Base-by-base conservation (phyloP, 129 eudicot genomes). In the Kitagawia praeruptora region DNA sequence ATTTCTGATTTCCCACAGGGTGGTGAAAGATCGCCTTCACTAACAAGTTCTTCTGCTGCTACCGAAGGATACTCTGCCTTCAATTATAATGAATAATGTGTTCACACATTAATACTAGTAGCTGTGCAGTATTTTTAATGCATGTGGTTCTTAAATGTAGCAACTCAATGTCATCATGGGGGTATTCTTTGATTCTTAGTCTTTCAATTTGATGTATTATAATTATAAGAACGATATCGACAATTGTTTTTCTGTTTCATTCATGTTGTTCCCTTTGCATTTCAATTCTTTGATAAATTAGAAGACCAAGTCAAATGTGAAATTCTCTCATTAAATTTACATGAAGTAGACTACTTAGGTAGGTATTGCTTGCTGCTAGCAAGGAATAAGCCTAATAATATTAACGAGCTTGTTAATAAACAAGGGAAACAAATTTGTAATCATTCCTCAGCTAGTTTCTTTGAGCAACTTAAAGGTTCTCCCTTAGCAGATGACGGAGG, bases 1-100 rank as follows among this genome's bases (percentile, higher is more conserved):
- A 70, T 85, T 21, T 83, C 92, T 23, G 92, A 88, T 11, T 77
- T 81, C 83, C 92, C 92, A 40, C 23, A 77, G 4, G 85, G 81
- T 25, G 82, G 85, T 27, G 92, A 82, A 79, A 46, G 74, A 69
- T 86, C 84, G 31, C 88, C 88, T 23, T 39, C 78, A 14, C 15
- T 71, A 3, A 40, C 73, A 42, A 27, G 58, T 41, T 77, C 39
- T 44, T 48, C n/a, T 0, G 44, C 77, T 44, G 9, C 48, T 18
- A 19, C 5, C 4, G 18, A 8, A 74, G 77, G 42, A 10, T 44
- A 13, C 37, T 44, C 77, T 4, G 13, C 77, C 56, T 61, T 61
- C 4, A 58, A 34, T n/a, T 23, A n/a, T 16, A 23, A 9, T 9
- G 25, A 21, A 42, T 3, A 21, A 73, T 39, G 0, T 71, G 4